Evolutionary conservation across 2,329 filamentous ascomycete species (phyloP).

Genomic region (Plenodomus tracheiphilus): DNA sequence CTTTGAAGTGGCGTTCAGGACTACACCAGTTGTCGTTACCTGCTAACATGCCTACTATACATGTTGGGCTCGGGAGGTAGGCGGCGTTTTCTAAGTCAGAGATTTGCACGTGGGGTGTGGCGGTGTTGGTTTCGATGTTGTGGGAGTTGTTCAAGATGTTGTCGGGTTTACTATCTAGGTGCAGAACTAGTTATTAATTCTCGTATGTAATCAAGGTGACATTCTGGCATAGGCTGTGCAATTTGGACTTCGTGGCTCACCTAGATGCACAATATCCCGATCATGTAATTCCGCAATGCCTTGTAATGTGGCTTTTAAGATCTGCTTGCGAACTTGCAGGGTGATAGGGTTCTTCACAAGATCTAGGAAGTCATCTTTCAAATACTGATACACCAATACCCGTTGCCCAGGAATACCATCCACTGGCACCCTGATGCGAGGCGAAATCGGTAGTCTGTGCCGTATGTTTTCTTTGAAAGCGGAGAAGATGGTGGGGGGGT

Average conservation of each 20-base stretch:
- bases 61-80: slow-evolving; percentile 37
- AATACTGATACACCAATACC: slow-evolving; percentile 28
- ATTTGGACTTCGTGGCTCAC: slow-evolving; percentile 8
- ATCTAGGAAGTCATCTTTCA: slow-evolving; percentile 23
- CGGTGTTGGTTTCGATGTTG: slow-evolving; percentile 8
- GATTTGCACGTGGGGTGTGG: slow-evolving; percentile 26
- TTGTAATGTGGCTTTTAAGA: slow-evolving; percentile 27
- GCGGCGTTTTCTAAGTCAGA: slow-evolving; percentile 41
- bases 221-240: no score
- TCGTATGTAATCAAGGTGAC: not conserved
- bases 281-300: slow-evolving; percentile 30
- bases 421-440: slow-evolving; percentile 18
- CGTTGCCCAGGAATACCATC: slow-evolving; percentile 22
- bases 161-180: slow-evolving; percentile 34
- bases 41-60: slow-evolving; percentile 32
- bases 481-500: slow-evolving; percentile 18
- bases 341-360: slow-evolving; percentile 18
- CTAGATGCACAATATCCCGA: slow-evolving; percentile 31
- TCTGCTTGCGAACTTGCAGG: slow-evolving; percentile 18
- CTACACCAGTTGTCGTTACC: slow-evolving; percentile 41
- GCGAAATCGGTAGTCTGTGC: slow-evolving; percentile 24
- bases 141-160: slow-evolving; percentile 32
- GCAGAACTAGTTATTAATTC: slow-evolving; percentile 6
- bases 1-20: slow-evolving; percentile 33
- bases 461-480: slow-evolving; percentile 25